Base-by-base conservation (phyloP, 331 rosid genomes). In the Dryas integrifolia region DNA sequence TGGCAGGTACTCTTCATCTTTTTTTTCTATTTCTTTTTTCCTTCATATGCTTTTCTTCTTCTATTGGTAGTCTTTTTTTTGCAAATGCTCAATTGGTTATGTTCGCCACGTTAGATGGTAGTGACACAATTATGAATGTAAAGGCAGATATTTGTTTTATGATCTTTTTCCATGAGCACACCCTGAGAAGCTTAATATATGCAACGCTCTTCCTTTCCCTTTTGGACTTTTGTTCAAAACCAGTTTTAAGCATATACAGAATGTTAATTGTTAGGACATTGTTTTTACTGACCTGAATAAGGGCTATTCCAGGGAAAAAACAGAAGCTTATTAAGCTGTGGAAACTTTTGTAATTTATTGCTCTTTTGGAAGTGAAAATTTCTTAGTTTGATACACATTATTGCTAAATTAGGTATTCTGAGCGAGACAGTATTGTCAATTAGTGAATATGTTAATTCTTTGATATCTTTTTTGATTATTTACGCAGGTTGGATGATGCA, bases 401-500 rank as follows among this genome's bases (percentile, higher is more conserved):
- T 26, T 11, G 44, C 16, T 26, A 2, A 39, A 13, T 39, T 61
- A 14, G 47, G 47, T 21, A 61, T 40, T 15, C 9, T 56, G 44
- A 59, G n/a, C 3, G 14, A 39, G 47, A 61, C 5, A 30, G 4
- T 50, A 26, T 2, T 14, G 3, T 6, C 38, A 2, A 30, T 71
- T 26, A 21, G 26, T 7, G 1, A 0, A 60, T 72, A 48, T 70
- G 30, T 53, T 50, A 53, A 62, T 62, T 15, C 44, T 41, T 26
- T 11, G 68, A 53, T 57, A 30, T 21, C 21, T 62, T 79, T 74
- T 74, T 30, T 65, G 39, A 18, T 84, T 5, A 15, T 58, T 65
- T 72, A 72, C 82, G 24, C 80, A 95, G 99, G 92, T 64, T 87
- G 87, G 90, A 87, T 72, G 99, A 95, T 2, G 99, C 99, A 14